Conservation (phyloP, 2,329 filamentous ascomycete genomes). For the Sclerotinia minor region DNA sequence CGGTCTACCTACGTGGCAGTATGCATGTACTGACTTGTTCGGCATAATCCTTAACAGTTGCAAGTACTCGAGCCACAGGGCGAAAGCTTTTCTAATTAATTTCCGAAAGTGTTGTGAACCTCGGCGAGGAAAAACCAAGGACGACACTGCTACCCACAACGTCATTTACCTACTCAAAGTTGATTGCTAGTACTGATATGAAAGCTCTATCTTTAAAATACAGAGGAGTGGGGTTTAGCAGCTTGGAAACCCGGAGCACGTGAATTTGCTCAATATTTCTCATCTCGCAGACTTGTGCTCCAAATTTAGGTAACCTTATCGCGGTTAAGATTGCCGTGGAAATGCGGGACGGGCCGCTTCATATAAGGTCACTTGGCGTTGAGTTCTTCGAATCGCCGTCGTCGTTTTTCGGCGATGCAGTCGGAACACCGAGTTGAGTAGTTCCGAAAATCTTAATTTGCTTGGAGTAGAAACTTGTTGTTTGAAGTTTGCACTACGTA, state of each 20-base stretch:
- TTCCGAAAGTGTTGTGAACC: too few species aligned
- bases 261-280: neutral
- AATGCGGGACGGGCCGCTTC: neutral
- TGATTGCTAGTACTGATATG: neutral
- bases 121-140: neutral
- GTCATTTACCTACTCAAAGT: neutral
- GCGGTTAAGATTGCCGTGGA: neutral
- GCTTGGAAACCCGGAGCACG: neutral
- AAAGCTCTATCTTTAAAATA: neutral
- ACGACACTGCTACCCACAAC: neutral
- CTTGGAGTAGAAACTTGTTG: neutral
- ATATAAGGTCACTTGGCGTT: neutral
- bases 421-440: neutral
- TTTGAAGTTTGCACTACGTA: neutral
- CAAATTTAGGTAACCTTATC: neutral
- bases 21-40: too few species aligned
- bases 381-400: neutral
- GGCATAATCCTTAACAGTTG: too few species aligned
- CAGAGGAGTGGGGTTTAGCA: too few species aligned
- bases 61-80: too few species aligned
- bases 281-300: too few species aligned
- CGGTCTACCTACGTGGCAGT: too few species aligned
- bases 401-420: neutral
- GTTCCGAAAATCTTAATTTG: neutral
- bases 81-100: too few species aligned